These are phyloP conservation scores for Trichoderma reesei DNA, from an alignment of 495 filamentous ascomycete species.

Conservation along the genomic window DNA sequence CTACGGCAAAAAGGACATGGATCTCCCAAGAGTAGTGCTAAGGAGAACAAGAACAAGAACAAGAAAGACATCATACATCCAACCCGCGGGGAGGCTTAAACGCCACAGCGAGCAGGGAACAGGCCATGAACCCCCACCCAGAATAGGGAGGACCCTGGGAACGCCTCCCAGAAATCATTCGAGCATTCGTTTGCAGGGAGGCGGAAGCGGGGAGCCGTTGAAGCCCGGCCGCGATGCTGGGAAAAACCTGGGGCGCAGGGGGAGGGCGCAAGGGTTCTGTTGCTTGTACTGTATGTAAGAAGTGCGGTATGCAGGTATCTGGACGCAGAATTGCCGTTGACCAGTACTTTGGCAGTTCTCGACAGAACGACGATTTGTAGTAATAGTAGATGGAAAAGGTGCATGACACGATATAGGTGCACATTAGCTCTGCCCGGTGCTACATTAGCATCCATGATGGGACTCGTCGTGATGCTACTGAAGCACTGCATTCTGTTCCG, in stretches of 20 bases:
- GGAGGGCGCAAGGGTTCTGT: not conserved
- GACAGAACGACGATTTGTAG: too few relatives aligned
- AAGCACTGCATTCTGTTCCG: too few relatives aligned
- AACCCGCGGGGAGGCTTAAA: not conserved
- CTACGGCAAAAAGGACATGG: too few relatives aligned
- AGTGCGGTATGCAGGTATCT: not conserved
- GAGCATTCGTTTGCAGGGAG: not conserved
- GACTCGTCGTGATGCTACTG: too few relatives aligned
- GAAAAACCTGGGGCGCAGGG: conserved; percentile 8
- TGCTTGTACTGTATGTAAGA: not conserved
- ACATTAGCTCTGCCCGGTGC: too few relatives aligned
- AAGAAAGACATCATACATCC: not conserved
- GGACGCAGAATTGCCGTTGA: too few relatives aligned
- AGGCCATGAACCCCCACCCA: not conserved
- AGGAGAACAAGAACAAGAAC: not conserved
- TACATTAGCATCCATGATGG: too few relatives aligned
- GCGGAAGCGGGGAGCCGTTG: not conserved
- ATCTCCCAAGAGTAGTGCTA: too few relatives aligned
- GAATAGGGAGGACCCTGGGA: not conserved
- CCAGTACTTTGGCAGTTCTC: too few relatives aligned
- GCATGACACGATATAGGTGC: too few relatives aligned
- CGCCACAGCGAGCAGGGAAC: conserved; percentile 4
- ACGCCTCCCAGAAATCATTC: not conserved
- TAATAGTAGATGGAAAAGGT: too few relatives aligned
- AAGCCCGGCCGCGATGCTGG: not conserved